Base-by-base conservation (phyloP, 805 yeast genomes). In the Tetrapisispora taiwanensis region DNA sequence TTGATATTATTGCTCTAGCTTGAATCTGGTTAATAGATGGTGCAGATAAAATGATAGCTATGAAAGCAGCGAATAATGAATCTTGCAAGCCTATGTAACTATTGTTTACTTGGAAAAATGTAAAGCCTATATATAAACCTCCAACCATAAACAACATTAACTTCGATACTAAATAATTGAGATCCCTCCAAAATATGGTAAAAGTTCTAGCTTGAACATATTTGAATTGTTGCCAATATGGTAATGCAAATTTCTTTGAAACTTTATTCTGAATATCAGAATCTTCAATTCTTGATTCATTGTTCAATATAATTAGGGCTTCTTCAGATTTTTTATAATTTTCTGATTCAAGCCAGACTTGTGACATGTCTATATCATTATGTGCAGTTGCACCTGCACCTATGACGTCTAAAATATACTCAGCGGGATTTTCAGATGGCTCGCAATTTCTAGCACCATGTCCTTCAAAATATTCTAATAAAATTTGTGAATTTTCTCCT, bases 311-410 rank as follows among this genome's bases (percentile, higher is more conserved):
- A 18, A 56, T 64, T 48, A 79, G 67, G 49, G 74, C 78, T 1
- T 52, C 52, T 43, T 69, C 68, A 18, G 66, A 59, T 1, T 57
- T 63, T 30, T 50, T 46, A 46, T 46, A 69, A 50, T 72, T 73
- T 8, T 51, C 41, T 7, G 77, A 72, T 41, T 62, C 62, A 46
- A 55, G 59, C 78, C 89, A 81, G 4, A 71, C 69, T 17, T 75
- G 71, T 54, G 66, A 64, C 77, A 81, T 82, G 28, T 81, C 76
- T 24, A 65, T 69, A 13, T 65, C 55, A 8, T 70, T 73, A 31
- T 63, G 53, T 1, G 84, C 78, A 17, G 84, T 79, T 2, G 87
- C 84, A 51, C 84, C 87, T 19, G 87, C 86, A 31, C 87, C 87
- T 59, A 82, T 78, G 19, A 73, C 76, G 46, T 78, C 81, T 46